Base-by-base conservation (phyloP, 345 rosid genomes). In the Populus euphratica region DNA sequence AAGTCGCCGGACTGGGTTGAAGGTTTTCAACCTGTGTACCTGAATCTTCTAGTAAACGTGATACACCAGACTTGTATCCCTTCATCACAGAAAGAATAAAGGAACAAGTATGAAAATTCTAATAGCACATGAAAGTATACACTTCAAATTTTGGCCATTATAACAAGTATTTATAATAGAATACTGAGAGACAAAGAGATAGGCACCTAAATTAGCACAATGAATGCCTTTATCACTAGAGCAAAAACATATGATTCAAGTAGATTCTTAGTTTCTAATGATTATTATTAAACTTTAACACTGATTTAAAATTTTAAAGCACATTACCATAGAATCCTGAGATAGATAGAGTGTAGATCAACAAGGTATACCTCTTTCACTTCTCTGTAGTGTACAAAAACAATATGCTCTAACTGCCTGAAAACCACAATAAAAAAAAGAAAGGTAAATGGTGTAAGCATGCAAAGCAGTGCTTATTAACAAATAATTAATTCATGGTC, bases 361-460 rank as follows among this genome's bases (percentile, higher is more conserved):
- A 38, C 73, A 78, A 71, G 16, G 62, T 65, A 59, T 91, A 94
- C 98, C 96, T 89, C 91, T 75, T 89, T 91, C 76, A 94, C 94
- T 86, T 93, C 94, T 85, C 92, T 86, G 87, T 94, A 91, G 82
- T 91, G 94, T 39, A 91, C 94, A 74, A 91, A 86, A 75, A 91
- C 94, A 70, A 89, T 90, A 79, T 94, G 94, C 85, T 91, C 93
- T 23, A 94, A 83, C 73, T 86, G 83, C 89, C 98, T 94, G 97
- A 80, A 85, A 80, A 81, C 17, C 38, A 36, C 65, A 73, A 69
- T 41, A 50, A 49, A 2, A 17, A 73, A n/a, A 41, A 39, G 68
- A 73, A 62, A 76, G 31, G 36, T 14, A 33, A 64, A 29, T 7
- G 11, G 50, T 43, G 27, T 25, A 54, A 20, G 49, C 17, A 54